These are phyloP conservation scores for Xenoacremonium recifei DNA, from an alignment of 2,329 filamentous ascomycete species.

Conservation along the genomic window DNA sequence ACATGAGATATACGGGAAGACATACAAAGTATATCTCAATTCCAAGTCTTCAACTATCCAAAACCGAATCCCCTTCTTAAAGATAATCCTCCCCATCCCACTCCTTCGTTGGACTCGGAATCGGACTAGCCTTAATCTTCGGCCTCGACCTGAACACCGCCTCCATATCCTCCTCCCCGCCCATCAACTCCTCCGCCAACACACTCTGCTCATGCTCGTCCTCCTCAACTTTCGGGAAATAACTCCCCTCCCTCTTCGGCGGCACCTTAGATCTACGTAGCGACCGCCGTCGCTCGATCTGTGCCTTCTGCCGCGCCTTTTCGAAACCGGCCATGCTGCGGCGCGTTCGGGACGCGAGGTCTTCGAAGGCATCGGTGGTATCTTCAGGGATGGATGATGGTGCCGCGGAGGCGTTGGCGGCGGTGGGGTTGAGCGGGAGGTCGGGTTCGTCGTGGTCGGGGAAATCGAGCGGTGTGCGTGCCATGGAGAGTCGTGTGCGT, in stretches of 20 bases:
- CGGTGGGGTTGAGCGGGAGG: slow-evolving; percentile 14
- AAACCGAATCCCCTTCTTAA: too few species aligned
- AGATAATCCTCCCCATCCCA: slow-evolving; percentile 27
- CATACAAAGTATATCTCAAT: not conserved
- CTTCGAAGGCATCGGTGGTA: slow-evolving; percentile 37
- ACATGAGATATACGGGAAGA: not conserved
- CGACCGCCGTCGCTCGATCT: slow-evolving; percentile 54
- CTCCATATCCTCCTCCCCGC: slow-evolving; percentile 72
- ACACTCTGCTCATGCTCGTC: slow-evolving; percentile 42
- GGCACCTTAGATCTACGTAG: slow-evolving; percentile 43
- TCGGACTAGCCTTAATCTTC: slow-evolving; percentile 73
- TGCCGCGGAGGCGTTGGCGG: slow-evolving; percentile 6
- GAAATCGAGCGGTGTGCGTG: slow-evolving; percentile 48
- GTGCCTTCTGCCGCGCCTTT: slow-evolving; percentile 58
- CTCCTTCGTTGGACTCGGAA: slow-evolving; percentile 47
- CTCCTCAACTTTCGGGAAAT: slow-evolving; percentile 50
- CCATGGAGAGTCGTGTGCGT: slow-evolving; percentile 80
- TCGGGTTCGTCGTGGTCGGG: slow-evolving; percentile 31
- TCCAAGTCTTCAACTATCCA: not conserved
- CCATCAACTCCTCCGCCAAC: slow-evolving; percentile 68
- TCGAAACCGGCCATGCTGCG: slow-evolving; percentile 63
- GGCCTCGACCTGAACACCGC: slow-evolving; percentile 84
- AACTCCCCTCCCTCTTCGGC: slow-evolving; percentile 40
- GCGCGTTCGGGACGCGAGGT: slow-evolving; percentile 57
- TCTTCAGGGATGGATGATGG: slow-evolving; percentile 15